Evolutionary conservation across 2,329 filamentous ascomycete genomes (phyloP).

Genomic region (Fusarium compactum): DNA sequence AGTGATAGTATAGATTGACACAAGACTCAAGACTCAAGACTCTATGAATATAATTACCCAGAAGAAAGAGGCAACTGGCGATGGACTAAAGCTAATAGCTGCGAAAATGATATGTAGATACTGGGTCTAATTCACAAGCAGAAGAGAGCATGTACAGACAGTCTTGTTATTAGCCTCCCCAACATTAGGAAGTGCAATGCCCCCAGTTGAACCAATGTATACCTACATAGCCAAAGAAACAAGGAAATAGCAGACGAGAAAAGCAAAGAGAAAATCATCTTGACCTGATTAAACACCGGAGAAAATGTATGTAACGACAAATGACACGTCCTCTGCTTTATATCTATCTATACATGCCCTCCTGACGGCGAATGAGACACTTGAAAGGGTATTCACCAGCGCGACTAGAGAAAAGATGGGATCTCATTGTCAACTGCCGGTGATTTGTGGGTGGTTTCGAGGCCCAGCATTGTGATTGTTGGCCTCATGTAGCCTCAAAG

Average conservation of each 20-base stretch:
- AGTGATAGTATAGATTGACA: not conserved
- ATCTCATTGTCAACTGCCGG: not conserved
- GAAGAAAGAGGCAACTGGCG: not conserved
- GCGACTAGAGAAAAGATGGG: conserved; percentile 1
- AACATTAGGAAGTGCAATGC: not conserved
- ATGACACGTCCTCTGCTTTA: not conserved
- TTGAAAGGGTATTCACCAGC: not conserved
- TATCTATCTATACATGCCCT: not conserved
- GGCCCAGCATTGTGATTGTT: not conserved
- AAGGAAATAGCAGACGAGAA: not conserved
- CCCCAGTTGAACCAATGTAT: not conserved
- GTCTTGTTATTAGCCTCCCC: not conserved
- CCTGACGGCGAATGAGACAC: not conserved
- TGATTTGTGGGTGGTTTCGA: not conserved
- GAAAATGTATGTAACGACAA: not conserved
- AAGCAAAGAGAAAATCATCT: not conserved
- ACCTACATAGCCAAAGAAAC: not conserved
- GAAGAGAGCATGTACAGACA: not conserved
- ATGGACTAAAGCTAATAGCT: not conserved
- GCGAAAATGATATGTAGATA: not conserved
- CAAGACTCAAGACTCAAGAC: not conserved
- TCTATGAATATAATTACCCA: not conserved
- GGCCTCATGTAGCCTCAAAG: conserved; percentile 8
- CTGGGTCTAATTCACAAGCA: not conserved
- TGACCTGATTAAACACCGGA: not conserved